These are phyloP conservation scores for Vaucheria bursata DNA, from an alignment of 352 stramenopile genomes.

Conservation along the genomic window DNA sequence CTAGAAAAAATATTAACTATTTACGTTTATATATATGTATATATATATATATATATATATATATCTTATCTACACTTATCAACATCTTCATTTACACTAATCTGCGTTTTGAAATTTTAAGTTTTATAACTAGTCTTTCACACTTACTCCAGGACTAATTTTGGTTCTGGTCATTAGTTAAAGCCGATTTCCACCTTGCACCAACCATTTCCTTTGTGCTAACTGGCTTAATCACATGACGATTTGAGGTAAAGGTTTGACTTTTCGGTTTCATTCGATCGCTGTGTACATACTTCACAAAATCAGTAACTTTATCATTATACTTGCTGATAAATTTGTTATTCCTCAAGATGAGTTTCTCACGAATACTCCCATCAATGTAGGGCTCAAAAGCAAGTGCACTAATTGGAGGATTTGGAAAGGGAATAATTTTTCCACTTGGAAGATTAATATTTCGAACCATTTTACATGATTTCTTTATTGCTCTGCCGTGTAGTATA, in stretches of 20 bases:
- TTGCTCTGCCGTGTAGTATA: constrained; percentile 56
- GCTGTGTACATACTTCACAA: constrained; percentile 4
- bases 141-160: no score
- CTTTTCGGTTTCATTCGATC: not conserved
- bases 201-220: not conserved
- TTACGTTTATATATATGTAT: no score
- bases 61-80: no score
- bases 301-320: constrained; percentile 13
- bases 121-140: no score
- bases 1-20: no score
- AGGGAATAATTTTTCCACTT: constrained; percentile 62
- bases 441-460: constrained; percentile 64
- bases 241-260: not conserved
- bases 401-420: constrained; percentile 55
- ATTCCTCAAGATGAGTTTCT: not conserved
- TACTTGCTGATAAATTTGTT: not conserved
- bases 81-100: no score
- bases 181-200: not conserved
- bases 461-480: constrained; percentile 64
- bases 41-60: no score
- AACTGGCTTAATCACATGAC: not conserved
- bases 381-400: constrained; percentile 28
- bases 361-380: not conserved
- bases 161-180: no score
- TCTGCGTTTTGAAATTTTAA: no score